A percentile compares a stretch with the other conserved stretches of the same genome.
Conservation (phyloP, 1,284 basidiomycete species). For the Trichosporon sp. region DNA sequence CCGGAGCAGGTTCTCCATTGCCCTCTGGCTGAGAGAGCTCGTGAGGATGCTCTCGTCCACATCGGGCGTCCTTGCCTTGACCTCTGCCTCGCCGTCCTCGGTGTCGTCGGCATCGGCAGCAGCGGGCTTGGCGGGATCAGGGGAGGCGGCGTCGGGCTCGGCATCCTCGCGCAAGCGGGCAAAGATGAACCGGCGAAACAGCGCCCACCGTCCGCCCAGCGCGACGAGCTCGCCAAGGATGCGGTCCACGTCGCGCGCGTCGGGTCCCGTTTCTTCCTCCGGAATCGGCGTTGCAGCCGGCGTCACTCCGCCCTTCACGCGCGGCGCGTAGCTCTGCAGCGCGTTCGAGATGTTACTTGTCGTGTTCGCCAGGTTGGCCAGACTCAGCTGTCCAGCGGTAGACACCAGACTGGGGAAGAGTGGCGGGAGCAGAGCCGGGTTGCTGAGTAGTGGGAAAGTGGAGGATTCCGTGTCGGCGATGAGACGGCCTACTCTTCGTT, state of each 20-base stretch:
- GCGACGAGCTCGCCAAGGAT: conserved; percentile 81
- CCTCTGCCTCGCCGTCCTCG: neutral
- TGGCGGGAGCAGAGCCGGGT: conserved; percentile 45
- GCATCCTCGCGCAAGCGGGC: conserved; percentile 58
- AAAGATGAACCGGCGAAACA: conserved; percentile 84
- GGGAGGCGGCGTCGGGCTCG: neutral
- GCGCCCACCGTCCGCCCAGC: conserved; percentile 86
- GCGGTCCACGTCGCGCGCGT: conserved; percentile 87
- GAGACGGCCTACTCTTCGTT: conserved; percentile 62
- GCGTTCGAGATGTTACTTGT: conserved; percentile 58
- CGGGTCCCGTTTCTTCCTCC: conserved; percentile 64
- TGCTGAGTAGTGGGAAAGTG: conserved; percentile 48
- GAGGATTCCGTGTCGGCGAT: conserved; percentile 56
- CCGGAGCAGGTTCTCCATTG: conserved; percentile 70
- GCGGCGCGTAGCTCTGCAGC: conserved; percentile 50
- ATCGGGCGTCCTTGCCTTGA: neutral
- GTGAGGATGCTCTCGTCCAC: conserved; percentile 10
- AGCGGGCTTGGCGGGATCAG: neutral
- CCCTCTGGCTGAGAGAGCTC: conserved; percentile 49
- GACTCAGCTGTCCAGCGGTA: conserved; percentile 27
- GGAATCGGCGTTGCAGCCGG: conserved; percentile 52
- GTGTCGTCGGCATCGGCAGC: neutral
- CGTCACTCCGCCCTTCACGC: conserved; percentile 49
- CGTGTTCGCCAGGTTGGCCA: conserved; percentile 48
- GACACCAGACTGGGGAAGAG: conserved; percentile 40